phyloP scores from a whole-genome alignment of 177 flowering plant genomes.

The Telopea speciosissima region DNA sequence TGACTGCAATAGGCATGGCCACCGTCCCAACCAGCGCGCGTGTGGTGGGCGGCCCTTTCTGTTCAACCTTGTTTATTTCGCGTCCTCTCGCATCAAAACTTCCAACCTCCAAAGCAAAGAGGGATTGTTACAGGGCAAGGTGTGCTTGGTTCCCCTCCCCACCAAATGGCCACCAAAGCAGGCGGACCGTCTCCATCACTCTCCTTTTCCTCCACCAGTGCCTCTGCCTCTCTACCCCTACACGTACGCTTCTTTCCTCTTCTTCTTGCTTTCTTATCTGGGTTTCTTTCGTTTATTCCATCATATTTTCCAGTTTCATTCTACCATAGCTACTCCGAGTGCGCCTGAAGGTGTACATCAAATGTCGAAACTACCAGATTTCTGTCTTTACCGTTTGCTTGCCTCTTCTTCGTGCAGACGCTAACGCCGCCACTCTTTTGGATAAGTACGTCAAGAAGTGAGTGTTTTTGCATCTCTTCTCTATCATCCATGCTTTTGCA shows the following conservation, averaged over 20 bases:
- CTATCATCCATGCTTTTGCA: not conserved
- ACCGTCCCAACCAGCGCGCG: constrained; percentile 17
- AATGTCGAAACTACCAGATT: no score
- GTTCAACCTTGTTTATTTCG: not conserved
- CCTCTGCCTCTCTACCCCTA: constrained; percentile 28
- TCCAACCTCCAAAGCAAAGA: not conserved
- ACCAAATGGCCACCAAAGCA: constrained; percentile 28
- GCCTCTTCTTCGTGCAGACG: not conserved
- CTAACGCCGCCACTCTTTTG: constrained; percentile 27
- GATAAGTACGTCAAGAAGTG: constrained; percentile 82
- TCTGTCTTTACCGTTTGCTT: not conserved
- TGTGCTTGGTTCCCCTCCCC: constrained; percentile 30
- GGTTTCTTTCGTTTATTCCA: no score
- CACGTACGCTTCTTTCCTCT: constrained; percentile 27
- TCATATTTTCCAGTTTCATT: no score
- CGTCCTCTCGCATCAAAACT: not conserved
- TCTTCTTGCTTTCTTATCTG: not conserved
- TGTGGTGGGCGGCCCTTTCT: constrained; percentile 16
- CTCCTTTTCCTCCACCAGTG: constrained; percentile 25
- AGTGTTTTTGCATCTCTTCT: constrained; percentile 2
- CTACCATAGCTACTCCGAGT: no score
- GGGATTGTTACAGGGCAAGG: constrained; percentile 15
- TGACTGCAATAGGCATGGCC: not conserved
- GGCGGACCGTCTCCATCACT: constrained; percentile 50
- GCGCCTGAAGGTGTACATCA: no score